Base-by-base conservation (phyloP, 176 grass and related monocot genomes). In the Otatea glauca region DNA sequence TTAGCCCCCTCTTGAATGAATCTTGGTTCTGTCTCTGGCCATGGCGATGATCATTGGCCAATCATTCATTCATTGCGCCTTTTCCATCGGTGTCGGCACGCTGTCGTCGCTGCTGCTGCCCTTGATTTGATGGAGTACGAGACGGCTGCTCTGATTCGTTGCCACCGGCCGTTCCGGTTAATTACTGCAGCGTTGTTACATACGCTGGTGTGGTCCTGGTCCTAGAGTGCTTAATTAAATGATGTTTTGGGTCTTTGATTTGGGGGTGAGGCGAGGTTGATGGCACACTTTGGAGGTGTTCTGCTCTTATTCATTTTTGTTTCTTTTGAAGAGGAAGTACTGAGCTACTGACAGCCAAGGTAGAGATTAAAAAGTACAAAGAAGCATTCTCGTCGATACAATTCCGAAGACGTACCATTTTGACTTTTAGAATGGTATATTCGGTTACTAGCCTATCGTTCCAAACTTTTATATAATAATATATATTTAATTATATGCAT, bases 181-280 rank as follows among this genome's bases (percentile, higher is more conserved):
- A 59, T 85, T 43, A 50, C 47, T 32, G 9, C 41, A 23, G 7
- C 32, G 47, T 5, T 15, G 60, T 25, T 62, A 20, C 47, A 20
- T 34, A 51, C 11, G 74, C 41, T 23, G 5, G 20, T 3, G 55
- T 79, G 75, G 56, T 65, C 67, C 76, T 51, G 4, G 32, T 72
- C 65, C 56, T 79, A 72, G 75, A 54, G 24, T 27, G 24, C 53
- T 85, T 71, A 9, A 72, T 69, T 59, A 76, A 76, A 45, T 56
- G 50, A 5, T 58, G 17, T n/a, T 70, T 49, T 65, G 70, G 42
- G 17, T 65, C 12, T 15, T 49, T 39, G 38, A 75, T 48, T 65
- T 38, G 17, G 27, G 41, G 20, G 12, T 53, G 83, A 37, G 48
- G 73, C 70, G 49, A 48, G 74, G 51, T 86, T 86, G 54, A 43